Base-by-base conservation (phyloP, 805 yeast genomes). In the Cyberlindnera maritima region DNA sequence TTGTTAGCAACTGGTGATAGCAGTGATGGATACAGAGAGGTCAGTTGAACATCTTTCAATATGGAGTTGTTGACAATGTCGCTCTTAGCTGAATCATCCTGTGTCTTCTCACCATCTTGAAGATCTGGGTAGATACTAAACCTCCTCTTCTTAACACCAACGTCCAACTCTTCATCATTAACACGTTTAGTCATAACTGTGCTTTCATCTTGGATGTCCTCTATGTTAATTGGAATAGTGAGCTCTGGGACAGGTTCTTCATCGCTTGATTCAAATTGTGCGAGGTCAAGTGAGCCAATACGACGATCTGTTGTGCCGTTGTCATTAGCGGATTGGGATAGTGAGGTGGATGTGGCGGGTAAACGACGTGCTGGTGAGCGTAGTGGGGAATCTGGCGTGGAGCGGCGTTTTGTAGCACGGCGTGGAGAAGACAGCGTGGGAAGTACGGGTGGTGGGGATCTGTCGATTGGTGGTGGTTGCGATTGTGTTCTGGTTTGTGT, bases 231-330 rank as follows among this genome's bases (percentile, higher is more conserved):
- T 14, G 54, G 32, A 2, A 55, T 56, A 7, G 61, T 56, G 7
- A 59, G 40, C 32, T 59, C 60, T 4, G 63, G 63, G 6, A 56
- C 49, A 3, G 53, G 50, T 15, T 58, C 62, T 33, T 59, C 63
- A 35, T 57, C 63, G 39, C 60, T 55, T 14, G 63, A 57, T 2
- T 55, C 59, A 28, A 44, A 58, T 35, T 39, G 50, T 2, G 58
- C 47, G 4, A 47, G 37, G 21, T 45, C 32, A 6, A 52, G 36
- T 4, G 34, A 21, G 2, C 41, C 35, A 10, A 37, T n/a, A 12
- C 42, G 28, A 15, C 39, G 39, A 6, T 36, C 39, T 11, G 31
- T 4, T 20, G n/a, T 36, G 31, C 19, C 21, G 21, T 20, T 18
- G n/a, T n/a, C n/a, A n/a, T n/a, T n/a, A n/a, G n/a, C 11, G 14